Evolutionary conservation across 768 basidiomycete species (phyloP).

Genomic region (Leccinum variicolor): DNA sequence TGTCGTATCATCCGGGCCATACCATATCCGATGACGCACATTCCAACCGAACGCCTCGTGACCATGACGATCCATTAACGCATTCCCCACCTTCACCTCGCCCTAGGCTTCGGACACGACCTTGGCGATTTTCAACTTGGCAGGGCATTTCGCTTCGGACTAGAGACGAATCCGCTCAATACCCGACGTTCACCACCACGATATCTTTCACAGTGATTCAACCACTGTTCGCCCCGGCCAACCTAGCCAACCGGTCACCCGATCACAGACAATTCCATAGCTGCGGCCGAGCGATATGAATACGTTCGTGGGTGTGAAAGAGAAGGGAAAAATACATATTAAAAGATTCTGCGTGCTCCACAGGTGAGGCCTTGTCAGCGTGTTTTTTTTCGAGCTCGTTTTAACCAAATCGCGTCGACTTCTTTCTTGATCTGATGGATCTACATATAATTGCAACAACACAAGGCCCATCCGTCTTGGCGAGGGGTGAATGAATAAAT

Average conservation of each 20-base stretch:
- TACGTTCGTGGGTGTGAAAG: background rate
- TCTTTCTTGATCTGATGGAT: background rate
- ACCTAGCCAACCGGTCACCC: background rate
- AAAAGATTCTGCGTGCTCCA: background rate
- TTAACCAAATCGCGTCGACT: conserved; percentile 26
- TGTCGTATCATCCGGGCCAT: background rate
- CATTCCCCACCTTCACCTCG: background rate
- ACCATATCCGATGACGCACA: background rate
- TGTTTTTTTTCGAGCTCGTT: conserved; percentile 20
- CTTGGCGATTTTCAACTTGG: background rate
- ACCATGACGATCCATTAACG: background rate
- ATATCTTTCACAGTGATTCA: too few relatives aligned
- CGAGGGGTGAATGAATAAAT: background rate
- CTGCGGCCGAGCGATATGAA: background rate
- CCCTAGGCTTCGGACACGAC: background rate
- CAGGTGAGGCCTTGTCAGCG: background rate
- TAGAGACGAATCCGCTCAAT: background rate
- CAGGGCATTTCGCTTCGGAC: background rate
- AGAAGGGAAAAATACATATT: background rate
- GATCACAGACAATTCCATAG: background rate
- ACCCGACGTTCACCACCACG: background rate
- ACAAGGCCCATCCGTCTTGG: background rate
- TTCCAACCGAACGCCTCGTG: background rate
- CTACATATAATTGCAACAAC: background rate
- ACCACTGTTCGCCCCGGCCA: background rate